Evolutionary conservation across 164 flowering plant species (phyloP), one percentile per base, ranked within the genome.

Genomic region (Tetracentron sinense): DNA sequence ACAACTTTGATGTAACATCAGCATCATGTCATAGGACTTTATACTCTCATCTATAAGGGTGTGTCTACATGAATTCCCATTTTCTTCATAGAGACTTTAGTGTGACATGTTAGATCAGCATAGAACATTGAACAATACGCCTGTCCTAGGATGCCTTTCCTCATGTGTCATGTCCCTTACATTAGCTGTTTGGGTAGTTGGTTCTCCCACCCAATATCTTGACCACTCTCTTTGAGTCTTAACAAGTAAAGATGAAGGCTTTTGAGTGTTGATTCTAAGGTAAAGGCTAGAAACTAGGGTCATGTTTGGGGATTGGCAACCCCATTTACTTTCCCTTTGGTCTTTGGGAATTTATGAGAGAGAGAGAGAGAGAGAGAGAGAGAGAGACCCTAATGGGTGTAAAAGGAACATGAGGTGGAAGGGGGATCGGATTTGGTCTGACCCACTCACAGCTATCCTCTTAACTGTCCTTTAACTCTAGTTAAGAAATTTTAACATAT

Each of bases 291-390:
- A 42, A 42, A 16, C 6, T 16, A 19, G 16, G 29, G 25, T 23
- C 29, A 15, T 12, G 0, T 15, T 12, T 15, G 27, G 15, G 31
- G 56, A 27, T 23, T 4, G 27, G 27, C 14, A 23, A 15, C 2
- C 26, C 54, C 54, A 51, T 22, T 51, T 21, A 51, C 54, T 51
- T 51, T 22, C 8, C 54, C 14, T 21, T 22, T 10, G 23, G 23
- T 51, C 23, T 20, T 49, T 25, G 25, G 26, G 21, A 21, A 12
- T 51, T 27, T n/a, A 31, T 0, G 56, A 53, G 56, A 49, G 52
- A 49, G 25, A 49, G 52, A 49, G 50, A 47, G 50, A 47, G 50
- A 47, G 50, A 47, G 52, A 49, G 52, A 49, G 52, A 49, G 38
- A 33, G 38, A 33, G 38, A 8, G 38, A 33, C 6, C 4, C 8